A percentile compares a stretch with the other conserved stretches of the same genome.
Evolutionary conservation across 2,329 filamentous ascomycete species (phyloP).

Genomic region (Penicillium frequentans): DNA sequence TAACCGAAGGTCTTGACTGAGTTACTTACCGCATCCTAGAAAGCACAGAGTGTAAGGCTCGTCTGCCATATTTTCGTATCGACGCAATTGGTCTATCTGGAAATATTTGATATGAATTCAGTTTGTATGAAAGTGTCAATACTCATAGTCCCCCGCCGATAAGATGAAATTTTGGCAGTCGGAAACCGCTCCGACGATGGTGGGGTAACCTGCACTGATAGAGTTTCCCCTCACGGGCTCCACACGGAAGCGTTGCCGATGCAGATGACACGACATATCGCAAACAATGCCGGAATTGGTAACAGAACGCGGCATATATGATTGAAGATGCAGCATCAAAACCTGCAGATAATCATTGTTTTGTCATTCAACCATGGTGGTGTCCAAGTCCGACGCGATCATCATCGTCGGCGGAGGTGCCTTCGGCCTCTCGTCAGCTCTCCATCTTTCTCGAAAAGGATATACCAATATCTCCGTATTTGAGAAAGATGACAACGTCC

Average conservation of each 20-base stretch:
- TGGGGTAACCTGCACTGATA: background rate
- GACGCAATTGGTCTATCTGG: background rate
- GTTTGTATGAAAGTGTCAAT: background rate
- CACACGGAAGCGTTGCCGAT: slow-evolving; percentile 18
- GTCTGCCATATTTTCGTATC: slow-evolving; percentile 10
- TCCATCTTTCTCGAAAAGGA: slow-evolving; percentile 47
- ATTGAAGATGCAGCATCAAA: background rate
- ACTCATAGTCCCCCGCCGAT: background rate
- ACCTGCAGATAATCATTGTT: background rate
- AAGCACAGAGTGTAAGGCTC: slow-evolving; percentile 15
- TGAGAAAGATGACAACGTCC: slow-evolving; percentile 47
- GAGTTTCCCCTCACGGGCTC: slow-evolving; percentile 2
- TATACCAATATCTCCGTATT: slow-evolving; percentile 51
- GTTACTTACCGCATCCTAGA: slow-evolving; percentile 19
- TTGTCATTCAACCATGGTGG: slow-evolving; percentile 13
- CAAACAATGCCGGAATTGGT: slow-evolving; percentile 7
- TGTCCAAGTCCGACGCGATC: slow-evolving; percentile 24
- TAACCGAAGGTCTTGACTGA: background rate
- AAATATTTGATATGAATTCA: background rate
- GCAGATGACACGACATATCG: slow-evolving; percentile 6
- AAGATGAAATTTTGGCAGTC: background rate
- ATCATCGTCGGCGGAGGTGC: slow-evolving; percentile 48
- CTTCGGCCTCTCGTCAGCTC: slow-evolving; percentile 53
- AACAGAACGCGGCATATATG: slow-evolving; percentile 13
- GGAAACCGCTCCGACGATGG: slow-evolving; percentile 2